Percentiles rank a stretch among this genome's conserved stretches.
phyloP scores from a whole-genome alignment of 768 basidiomycete genomes.

The Suillus subluteus region DNA sequence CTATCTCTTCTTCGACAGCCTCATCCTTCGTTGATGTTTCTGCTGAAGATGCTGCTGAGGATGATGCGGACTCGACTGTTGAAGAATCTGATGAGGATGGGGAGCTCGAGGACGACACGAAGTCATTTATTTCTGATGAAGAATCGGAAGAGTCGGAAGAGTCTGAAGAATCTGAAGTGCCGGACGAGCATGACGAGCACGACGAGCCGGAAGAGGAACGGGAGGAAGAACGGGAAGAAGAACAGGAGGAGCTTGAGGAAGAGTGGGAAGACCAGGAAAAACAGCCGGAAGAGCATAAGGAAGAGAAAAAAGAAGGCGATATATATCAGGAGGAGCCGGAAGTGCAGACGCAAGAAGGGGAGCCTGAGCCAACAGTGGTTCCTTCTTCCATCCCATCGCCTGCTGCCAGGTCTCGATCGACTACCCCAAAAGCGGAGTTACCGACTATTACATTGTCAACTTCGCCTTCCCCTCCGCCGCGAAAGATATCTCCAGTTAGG shows the following conservation, averaged over 20 bases:
- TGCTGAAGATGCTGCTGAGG: slow-evolving; percentile 29
- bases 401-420: slow-evolving; percentile 54
- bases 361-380: slow-evolving; percentile 28
- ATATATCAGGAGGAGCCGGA: slow-evolving; percentile 19
- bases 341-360: slow-evolving; percentile 16
- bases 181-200: neutral
- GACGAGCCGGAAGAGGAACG: no score
- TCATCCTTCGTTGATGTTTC: slow-evolving; percentile 56
- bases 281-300: slow-evolving; percentile 25
- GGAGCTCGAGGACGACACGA: slow-evolving; percentile 39
- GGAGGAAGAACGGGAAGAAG: neutral
- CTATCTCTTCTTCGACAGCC: slow-evolving; percentile 43
- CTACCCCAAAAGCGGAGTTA: slow-evolving; percentile 59
- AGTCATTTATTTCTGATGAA: slow-evolving; percentile 29
- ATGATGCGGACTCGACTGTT: slow-evolving; percentile 32
- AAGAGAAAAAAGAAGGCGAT: slow-evolving; percentile 17
- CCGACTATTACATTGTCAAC: slow-evolving; percentile 41
- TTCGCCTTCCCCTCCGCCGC: slow-evolving; percentile 37
- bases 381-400: slow-evolving; percentile 39
- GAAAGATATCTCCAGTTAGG: slow-evolving; percentile 33
- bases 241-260: slow-evolving; percentile 14
- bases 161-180: neutral
- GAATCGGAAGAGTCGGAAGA: slow-evolving; percentile 28
- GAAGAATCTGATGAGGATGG: slow-evolving; percentile 31
- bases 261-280: slow-evolving; percentile 19